Conservation (phyloP, 2,329 filamentous ascomycete species). For the Phialemoniopsis sp. region DNA sequence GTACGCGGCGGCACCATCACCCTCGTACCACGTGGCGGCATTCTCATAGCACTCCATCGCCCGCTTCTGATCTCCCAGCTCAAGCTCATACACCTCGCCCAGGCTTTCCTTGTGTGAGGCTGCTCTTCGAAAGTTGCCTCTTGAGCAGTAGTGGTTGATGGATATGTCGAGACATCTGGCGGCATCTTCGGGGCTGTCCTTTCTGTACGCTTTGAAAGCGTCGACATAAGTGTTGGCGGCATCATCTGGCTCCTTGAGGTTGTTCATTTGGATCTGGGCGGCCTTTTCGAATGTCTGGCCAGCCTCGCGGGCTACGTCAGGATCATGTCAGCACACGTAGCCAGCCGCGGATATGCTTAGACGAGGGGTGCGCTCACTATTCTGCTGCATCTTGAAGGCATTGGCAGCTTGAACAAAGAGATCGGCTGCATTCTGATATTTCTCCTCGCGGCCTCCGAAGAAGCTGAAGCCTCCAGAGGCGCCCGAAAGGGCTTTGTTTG, state of each 20-base stretch:
- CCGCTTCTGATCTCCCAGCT: constrained; percentile 71
- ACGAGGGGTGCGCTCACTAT: constrained; percentile 52
- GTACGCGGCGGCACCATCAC: constrained; percentile 78
- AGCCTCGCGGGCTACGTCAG: constrained; percentile 68
- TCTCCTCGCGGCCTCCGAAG: constrained; percentile 83
- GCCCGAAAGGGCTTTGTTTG: constrained; percentile 74
- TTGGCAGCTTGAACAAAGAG: constrained; percentile 86
- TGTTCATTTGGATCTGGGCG: constrained; percentile 72
- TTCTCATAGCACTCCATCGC: constrained; percentile 82
- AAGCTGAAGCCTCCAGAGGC: constrained; percentile 82
- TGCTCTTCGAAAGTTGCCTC: constrained; percentile 87
- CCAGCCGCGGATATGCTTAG: not conserved
- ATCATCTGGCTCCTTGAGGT: constrained; percentile 88
- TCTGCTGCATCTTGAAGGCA: constrained; percentile 83
- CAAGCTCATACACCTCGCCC: constrained; percentile 80
- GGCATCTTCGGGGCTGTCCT: constrained; percentile 78
- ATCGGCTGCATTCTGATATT: constrained; percentile 85
- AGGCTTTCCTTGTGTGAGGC: constrained; percentile 88
- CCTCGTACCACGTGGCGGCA: constrained; percentile 85
- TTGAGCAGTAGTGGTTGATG: constrained; percentile 80
- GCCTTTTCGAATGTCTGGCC: constrained; percentile 83
- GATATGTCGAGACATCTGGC: constrained; percentile 74
- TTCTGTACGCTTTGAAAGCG: constrained; percentile 93
- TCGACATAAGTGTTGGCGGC: constrained; percentile 84
- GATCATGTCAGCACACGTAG: constrained; percentile 3